Evolutionary conservation across 1,284 basidiomycete species (phyloP).

Genomic region (Ganoderma lingzhi): DNA sequence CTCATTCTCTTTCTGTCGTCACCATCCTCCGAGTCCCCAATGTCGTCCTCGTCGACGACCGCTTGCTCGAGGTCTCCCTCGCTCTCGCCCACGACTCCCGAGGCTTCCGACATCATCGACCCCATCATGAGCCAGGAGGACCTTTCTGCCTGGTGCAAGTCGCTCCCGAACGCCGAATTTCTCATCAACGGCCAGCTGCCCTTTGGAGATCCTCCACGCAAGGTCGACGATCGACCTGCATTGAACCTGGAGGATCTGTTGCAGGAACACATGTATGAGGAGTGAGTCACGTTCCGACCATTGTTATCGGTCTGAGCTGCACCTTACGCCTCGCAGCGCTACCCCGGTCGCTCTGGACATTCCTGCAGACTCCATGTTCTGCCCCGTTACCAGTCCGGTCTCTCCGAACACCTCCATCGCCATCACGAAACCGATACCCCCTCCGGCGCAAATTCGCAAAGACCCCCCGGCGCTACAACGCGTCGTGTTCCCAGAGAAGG

Average conservation of each 20-base stretch:
- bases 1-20: constrained; percentile 14
- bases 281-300: constrained; percentile 54
- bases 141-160: constrained; percentile 65
- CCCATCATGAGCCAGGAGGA: constrained; percentile 60
- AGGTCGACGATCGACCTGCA: constrained; percentile 57
- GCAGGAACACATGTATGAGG: constrained; percentile 74
- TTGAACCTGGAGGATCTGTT: constrained; percentile 76
- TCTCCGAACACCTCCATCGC: constrained; percentile 29
- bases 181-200: constrained; percentile 39
- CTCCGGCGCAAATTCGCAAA: constrained; percentile 61
- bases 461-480: constrained; percentile 58
- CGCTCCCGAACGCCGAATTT: constrained; percentile 51
- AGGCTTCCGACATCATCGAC: constrained; percentile 61
- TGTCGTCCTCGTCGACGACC: constrained; percentile 64
- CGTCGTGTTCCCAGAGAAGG: constrained; percentile 73
- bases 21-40: constrained; percentile 28
- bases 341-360: constrained; percentile 23
- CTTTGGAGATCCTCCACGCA: constrained; percentile 28
- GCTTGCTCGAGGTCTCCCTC: constrained; percentile 69
- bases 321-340: constrained; percentile 25
- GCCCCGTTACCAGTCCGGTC: constrained; percentile 27
- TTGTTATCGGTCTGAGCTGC: constrained; percentile 27
- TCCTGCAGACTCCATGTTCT: constrained; percentile 28
- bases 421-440: constrained; percentile 65
- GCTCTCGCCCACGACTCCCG: constrained; percentile 73